Evolutionary conservation across 257 asterid species (phyloP), one percentile per base, ranked within the genome.

Genomic region (Nicotiana undulata): DNA sequence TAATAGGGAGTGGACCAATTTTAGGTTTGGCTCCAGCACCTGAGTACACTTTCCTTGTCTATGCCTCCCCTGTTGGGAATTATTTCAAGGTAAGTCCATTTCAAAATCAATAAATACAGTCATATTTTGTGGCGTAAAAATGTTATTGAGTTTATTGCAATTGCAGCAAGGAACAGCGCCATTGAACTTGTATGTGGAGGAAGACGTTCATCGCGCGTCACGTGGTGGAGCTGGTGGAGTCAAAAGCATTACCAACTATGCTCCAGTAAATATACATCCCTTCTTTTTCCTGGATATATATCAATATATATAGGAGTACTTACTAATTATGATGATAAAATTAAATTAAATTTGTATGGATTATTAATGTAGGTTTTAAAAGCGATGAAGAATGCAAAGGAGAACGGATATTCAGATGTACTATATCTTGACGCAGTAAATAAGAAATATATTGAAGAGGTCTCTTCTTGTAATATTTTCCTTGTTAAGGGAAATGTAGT

Each of bases 11-110:
- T 82, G 97, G 98, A 22, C 85, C 98, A 15, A 63, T 90, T 31
- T 86, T 94, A 31, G 98, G 98, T 12, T 79, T 94, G 64, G 93
- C 91, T 17, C 98, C 98, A 5, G 84, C 98, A 52, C 85, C 97
- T 17, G 98, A 93, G 28, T 93, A 80, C 87, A 94, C 97, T 5
- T 94, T 94, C 72, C 82, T 94, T 24, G 90, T 91, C 3, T 94
- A 86, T 88, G 98, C 94, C 67, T 93, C 96, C 5, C 98, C 98
- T 8, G 98, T 93, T 20, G 98, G 98, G 17, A 94, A 90, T 86
- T 94, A 94, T 82, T 94, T 87, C 83, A 93, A 94, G 96, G 98
- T 93, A 37, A 61, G 81, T 46, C 10, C 52, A 66, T 32, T 32
- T 18, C 16, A 29, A 15, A 64, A 16, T 31, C 22, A 64, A 29